Conservation (phyloP, 371 early-diverging fungal genomes). For the Saksenaea vasiformis region DNA sequence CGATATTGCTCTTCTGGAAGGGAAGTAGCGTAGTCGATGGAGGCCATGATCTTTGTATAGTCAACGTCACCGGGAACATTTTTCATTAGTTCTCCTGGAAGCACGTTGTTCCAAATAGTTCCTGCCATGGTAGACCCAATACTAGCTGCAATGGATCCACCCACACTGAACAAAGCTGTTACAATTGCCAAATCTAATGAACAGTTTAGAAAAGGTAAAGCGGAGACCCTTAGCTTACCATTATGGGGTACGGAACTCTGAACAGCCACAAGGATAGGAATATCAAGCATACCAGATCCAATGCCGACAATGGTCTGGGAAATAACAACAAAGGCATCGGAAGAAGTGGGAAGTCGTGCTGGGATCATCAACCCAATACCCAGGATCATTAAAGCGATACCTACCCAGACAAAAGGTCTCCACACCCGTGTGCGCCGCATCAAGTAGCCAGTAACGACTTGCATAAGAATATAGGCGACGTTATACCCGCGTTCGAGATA, state of each 20-base stretch:
- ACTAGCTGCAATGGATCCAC: conserved; percentile 37
- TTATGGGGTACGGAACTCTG: conserved; percentile 42
- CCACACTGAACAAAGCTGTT: conserved; percentile 34
- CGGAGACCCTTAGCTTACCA: conserved; percentile 13
- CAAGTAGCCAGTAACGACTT: conserved; percentile 33
- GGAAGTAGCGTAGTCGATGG: conserved; percentile 21
- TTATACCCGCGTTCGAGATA: conserved; percentile 42
- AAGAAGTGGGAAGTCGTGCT: conserved; percentile 35
- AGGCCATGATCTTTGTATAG: conserved; percentile 21
- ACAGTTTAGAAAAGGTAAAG: not conserved
- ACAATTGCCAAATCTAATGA: conserved; percentile 38
- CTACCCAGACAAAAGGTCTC: conserved; percentile 55
- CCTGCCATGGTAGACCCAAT: conserved; percentile 41
- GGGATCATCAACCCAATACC: conserved; percentile 49
- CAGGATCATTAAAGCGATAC: conserved; percentile 54
- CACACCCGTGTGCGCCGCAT: conserved; percentile 47
- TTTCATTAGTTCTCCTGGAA: conserved; percentile 30
- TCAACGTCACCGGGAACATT: conserved; percentile 44
- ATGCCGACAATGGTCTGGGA: conserved; percentile 44
- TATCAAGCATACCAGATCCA: conserved; percentile 38
- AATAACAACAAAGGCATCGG: conserved; percentile 32
- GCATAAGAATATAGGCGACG: conserved; percentile 30
- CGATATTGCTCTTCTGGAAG: conserved; percentile 34
- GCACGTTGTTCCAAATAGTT: conserved; percentile 40
- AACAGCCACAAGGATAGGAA: conserved; percentile 34